Evolutionary conservation across 192 early-diverging fungal genomes (phyloP), one percentile per base, ranked within the genome.

Genomic region (Mortierella hygrophila): DNA sequence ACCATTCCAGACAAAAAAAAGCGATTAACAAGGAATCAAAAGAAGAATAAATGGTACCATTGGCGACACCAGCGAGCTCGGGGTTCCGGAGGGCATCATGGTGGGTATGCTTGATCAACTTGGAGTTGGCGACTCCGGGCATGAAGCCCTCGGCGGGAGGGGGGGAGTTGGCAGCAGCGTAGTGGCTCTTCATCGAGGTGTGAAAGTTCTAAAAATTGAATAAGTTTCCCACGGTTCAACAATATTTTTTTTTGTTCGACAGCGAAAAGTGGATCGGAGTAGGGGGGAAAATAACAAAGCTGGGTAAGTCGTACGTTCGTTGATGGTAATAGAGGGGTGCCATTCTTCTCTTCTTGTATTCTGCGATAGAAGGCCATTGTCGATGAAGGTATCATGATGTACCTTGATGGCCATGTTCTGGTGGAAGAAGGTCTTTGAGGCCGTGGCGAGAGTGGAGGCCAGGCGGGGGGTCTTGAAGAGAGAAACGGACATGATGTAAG

Each of bases 101-200:
- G 26, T 91, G 91, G 26, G 96, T 95, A 68, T 90, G 80, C 76
- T 95, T 93, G 71, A 99, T 92, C 29, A 98, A 91, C 78, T 93
- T 93, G 29, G 96, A 97, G 72, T 93, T 90, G 16, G 91, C 92
- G 41, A 99, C 94, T 46, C 97, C 97, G n/a, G 93, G 92, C 84
- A 94, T 87, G 76, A 95, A 94, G 1, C 97, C 97, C 75, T 97
- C 96, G 0, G 96, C 92, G 2, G 97, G 96, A 65, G 92, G 92
- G 15, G 92, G 91, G 35, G 89, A 44, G 29, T 26, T 60, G 3
- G 87, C 4, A 16, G 68, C 75, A 16, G 81, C 75, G 72, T 83
- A 77, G 35, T 78, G 75, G 70, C 23, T 83, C 72, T 75, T 75
- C 29, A 77, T 13, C 11, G 88, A 76, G n/a, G 84, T 81, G 75